Evolutionary conservation across 2,329 filamentous ascomycete species (phyloP).

Genomic region (Talaromyces atroroseus): DNA sequence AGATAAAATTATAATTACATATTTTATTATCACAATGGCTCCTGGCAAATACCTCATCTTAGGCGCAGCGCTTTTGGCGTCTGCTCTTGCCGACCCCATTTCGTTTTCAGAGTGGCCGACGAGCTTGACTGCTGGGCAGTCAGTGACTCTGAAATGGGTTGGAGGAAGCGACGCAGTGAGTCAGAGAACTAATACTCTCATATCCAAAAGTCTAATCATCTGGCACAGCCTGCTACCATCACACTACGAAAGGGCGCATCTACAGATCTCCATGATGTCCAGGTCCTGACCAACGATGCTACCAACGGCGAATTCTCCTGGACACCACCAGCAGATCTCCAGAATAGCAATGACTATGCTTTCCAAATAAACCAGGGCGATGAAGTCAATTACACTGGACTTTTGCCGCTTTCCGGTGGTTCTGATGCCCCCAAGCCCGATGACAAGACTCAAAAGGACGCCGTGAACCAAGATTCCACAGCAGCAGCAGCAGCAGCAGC

Average conservation of each 20-base stretch:
- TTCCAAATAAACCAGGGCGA: slow-evolving; percentile 53
- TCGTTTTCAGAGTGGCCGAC: slow-evolving; percentile 50
- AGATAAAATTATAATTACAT: not conserved
- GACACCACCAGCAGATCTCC: slow-evolving; percentile 43
- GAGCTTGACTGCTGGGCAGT: slow-evolving; percentile 45
- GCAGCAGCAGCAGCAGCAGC: not conserved
- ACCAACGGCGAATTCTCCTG: slow-evolving; percentile 47
- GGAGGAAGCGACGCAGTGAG: slow-evolving; percentile 36
- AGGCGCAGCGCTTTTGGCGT: slow-evolving; percentile 38
- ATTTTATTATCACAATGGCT: slow-evolving; percentile 39
- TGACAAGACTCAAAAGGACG: not conserved
- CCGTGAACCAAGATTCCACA: not conserved
- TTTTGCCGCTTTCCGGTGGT: slow-evolving; percentile 42
- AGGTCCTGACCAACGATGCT: slow-evolving; percentile 43
- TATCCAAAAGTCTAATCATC: slow-evolving; percentile 15
- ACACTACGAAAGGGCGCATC: slow-evolving; percentile 50
- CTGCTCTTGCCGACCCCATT: slow-evolving; percentile 45
- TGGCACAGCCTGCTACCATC: slow-evolving; percentile 46
- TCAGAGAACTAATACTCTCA: slow-evolving; percentile 10
- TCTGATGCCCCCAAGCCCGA: slow-evolving; percentile 6
- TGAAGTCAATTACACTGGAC: slow-evolving; percentile 52
- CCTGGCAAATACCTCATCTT: slow-evolving; percentile 47
- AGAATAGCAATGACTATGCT: slow-evolving; percentile 49
- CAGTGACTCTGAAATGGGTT: slow-evolving; percentile 45
- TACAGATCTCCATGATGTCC: slow-evolving; percentile 47